These are phyloP conservation scores for Prinsepia uniflora DNA, from an alignment of 306 rosid genomes.

Conservation along the genomic window DNA sequence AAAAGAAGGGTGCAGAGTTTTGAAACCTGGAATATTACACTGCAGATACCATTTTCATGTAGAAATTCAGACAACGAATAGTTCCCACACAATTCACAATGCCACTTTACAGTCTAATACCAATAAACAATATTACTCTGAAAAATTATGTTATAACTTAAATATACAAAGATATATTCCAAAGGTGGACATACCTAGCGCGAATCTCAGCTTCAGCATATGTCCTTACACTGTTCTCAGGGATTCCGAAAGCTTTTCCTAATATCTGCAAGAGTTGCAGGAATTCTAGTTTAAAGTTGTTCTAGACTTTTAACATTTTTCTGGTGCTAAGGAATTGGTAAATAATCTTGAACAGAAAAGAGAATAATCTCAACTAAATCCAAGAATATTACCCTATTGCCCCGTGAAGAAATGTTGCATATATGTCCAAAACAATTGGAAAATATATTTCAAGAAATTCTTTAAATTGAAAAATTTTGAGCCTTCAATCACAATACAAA, in stretches of 20 bases:
- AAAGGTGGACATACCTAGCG: slow-evolving; percentile 59
- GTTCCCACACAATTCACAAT: slow-evolving; percentile 2
- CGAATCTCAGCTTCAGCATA: slow-evolving; percentile 97
- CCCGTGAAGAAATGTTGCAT: background rate
- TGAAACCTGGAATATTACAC: slow-evolving; percentile 96
- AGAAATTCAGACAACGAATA: slow-evolving; percentile 27
- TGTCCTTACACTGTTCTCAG: slow-evolving; percentile 80
- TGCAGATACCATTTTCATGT: slow-evolving; percentile 31
- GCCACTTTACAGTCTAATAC: slow-evolving; percentile 7
- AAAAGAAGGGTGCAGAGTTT: slow-evolving; percentile 80
- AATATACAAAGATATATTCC: background rate
- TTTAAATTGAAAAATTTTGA: background rate
- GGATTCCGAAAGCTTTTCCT: slow-evolving; percentile 86
- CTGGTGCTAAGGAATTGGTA: background rate
- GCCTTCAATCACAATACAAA: background rate
- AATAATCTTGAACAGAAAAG: background rate
- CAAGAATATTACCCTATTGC: background rate
- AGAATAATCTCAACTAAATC: background rate
- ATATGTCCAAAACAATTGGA: background rate
- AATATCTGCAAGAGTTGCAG: slow-evolving; percentile 50
- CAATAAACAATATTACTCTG: slow-evolving; percentile 17
- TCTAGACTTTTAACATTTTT: background rate
- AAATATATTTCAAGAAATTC: background rate
- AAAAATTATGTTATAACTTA: background rate
- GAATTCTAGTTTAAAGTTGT: slow-evolving; percentile 4